Base-by-base conservation (phyloP, 2,329 filamentous ascomycete species). In the Hypoxylon sp. region DNA sequence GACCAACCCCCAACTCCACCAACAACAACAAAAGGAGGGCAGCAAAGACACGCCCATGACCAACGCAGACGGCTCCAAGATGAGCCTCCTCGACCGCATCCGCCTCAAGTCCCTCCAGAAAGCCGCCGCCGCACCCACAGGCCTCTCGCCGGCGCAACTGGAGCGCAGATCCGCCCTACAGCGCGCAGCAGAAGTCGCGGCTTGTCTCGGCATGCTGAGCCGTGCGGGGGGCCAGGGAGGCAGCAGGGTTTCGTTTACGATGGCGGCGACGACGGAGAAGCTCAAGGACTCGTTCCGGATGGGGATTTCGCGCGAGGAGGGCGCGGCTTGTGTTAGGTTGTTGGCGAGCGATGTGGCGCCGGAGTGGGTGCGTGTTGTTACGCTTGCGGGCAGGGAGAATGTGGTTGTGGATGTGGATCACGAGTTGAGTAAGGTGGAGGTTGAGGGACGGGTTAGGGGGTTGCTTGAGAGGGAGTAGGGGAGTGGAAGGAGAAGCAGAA, bases 11-110 rank as follows among this genome's bases (percentile, higher is more conserved):
- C 76, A 13, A 69, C 76, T 79, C 25, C 76, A 13, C 65, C 76
- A 13, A 65, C 73, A 36, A 49, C 77, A 75, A 69, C 76, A 49
- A 32, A 11, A 51, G 5, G 30, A 45, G 17, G 2, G 10, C 75
- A 6, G 71, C 23, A 32, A 2, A 59, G 73, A 74, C 46, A 71
- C 78, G 3, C 63, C 78, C 0, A 71, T 79, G 60, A 70, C 80
- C 38, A 85, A 84, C 65, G 68, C 81, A 1, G 82, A 83, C 53
- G 83, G 81, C 46, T 78, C 79, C 49, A 84, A 89, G 80, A 89
- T 91, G 82, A 88, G 87, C 58, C 87, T 97, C 23, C 84, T 96
- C 63, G 92, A 94, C 77, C 90, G 92, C 52, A 87, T 97, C 69
- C 90, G 91, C 69, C 84, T 86, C 60, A 95, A 95, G 81, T 87